Conservation (phyloP, 345 rosid genomes). For the Aquilaria sinensis region DNA sequence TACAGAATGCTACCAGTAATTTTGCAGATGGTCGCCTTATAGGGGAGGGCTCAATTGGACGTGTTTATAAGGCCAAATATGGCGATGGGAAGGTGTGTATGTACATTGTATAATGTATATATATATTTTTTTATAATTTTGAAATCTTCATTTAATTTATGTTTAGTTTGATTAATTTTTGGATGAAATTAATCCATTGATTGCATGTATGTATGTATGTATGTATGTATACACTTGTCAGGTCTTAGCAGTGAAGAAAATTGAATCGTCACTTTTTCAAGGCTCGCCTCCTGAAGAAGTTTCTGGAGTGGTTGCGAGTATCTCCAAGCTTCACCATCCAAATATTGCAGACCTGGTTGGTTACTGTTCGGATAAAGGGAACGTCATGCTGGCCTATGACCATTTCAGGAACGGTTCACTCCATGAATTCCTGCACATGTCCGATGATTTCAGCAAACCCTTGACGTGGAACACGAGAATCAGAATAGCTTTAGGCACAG, state of each 20-base stretch:
- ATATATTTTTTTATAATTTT: background rate
- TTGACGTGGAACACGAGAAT: conserved; percentile 96
- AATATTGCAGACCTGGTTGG: conserved; percentile 79
- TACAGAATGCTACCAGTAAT: conserved; percentile 55
- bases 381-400: conserved; percentile 65
- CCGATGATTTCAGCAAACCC: conserved; percentile 92
- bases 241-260: conserved; percentile 84
- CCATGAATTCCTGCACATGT: conserved; percentile 74
- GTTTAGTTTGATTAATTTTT: background rate
- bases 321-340: conserved; percentile 74
- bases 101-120: background rate
- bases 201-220: background rate
- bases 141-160: conserved; percentile 4
- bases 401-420: conserved; percentile 87
- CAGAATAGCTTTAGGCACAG: conserved; percentile 80
- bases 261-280: conserved; percentile 60
- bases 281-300: conserved; percentile 37
- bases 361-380: conserved; percentile 75
- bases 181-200: background rate
- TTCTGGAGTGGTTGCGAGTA: conserved; percentile 53
- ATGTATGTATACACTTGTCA: conserved; percentile 15
- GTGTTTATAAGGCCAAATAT: conserved; percentile 75
- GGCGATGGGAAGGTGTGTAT: conserved; percentile 63
- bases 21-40: conserved; percentile 60
- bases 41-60: conserved; percentile 82